A percentile compares a stretch with the other conserved stretches of the same genome.
These are phyloP conservation scores for Vitis vinifera DNA, from an alignment of 164 flowering plant genomes.

Conservation along the genomic window DNA sequence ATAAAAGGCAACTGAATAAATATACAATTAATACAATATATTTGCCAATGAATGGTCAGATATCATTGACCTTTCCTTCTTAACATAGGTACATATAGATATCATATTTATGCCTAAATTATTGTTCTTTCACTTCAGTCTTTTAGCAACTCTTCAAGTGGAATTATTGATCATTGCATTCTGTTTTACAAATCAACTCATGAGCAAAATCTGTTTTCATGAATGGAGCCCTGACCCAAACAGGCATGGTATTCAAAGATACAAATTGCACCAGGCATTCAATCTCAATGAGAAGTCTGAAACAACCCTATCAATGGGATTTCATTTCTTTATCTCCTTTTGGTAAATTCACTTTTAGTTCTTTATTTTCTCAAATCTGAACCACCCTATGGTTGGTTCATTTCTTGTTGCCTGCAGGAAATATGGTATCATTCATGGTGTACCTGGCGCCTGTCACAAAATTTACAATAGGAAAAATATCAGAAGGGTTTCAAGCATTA, in stretches of 20 bases:
- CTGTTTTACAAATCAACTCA: too few species aligned
- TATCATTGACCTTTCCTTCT: too few species aligned
- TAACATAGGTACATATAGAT: slow-evolving; percentile 15
- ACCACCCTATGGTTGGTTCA: neutral
- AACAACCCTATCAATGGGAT: neutral
- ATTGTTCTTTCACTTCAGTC: too few species aligned
- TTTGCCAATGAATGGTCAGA: too few species aligned
- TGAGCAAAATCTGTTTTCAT: too few species aligned
- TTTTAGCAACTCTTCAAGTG: neutral
- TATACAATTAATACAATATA: too few species aligned
- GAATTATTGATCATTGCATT: neutral
- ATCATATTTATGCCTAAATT: too few species aligned
- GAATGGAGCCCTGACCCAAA: too few species aligned
- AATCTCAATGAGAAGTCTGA: neutral
- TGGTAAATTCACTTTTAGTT: neutral
- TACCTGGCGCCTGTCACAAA: slow-evolving; percentile 23
- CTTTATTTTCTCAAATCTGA: neutral
- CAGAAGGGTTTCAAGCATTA: slow-evolving; percentile 36
- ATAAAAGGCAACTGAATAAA: too few species aligned
- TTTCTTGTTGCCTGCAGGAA: slow-evolving; percentile 15
- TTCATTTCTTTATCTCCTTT: too few species aligned
- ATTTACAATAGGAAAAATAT: slow-evolving; percentile 31
- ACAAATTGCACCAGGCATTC: neutral
- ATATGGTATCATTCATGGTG: slow-evolving; percentile 34
- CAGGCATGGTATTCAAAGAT: neutral